Conservation (phyloP, 2,329 filamentous ascomycete species). For the Ceratocystis huliohia region DNA sequence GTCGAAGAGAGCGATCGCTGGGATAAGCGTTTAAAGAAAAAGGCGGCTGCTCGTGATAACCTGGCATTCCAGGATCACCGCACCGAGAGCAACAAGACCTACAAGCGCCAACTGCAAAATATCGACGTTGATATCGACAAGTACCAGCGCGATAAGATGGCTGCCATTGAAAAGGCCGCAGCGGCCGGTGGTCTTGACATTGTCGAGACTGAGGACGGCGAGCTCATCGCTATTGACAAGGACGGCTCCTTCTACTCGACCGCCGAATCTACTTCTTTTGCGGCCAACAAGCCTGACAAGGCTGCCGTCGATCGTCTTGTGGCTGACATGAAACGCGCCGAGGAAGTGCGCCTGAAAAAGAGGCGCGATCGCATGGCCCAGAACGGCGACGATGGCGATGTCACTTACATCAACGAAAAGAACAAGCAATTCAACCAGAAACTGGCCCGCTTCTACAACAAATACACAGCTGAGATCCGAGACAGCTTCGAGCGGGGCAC, state of each 20-base stretch:
- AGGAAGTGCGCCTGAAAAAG: slow-evolving; percentile 77
- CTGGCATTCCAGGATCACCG: slow-evolving; percentile 83
- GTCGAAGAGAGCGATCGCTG: slow-evolving; percentile 86
- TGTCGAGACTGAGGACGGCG: slow-evolving; percentile 87
- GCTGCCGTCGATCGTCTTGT: slow-evolving; percentile 81
- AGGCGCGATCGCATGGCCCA: slow-evolving; percentile 63
- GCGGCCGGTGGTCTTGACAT: slow-evolving; percentile 77
- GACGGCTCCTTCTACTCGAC: slow-evolving; percentile 86
- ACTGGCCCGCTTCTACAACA: slow-evolving; percentile 89
- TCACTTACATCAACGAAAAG: slow-evolving; percentile 99
- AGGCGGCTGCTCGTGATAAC: slow-evolving; percentile 65
- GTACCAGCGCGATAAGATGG: slow-evolving; percentile 80
- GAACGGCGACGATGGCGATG: slow-evolving; percentile 75
- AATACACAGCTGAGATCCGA: slow-evolving; percentile 92
- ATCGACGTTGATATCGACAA: slow-evolving; percentile 61
- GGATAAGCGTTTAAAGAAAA: slow-evolving; percentile 85
- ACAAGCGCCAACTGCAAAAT: slow-evolving; percentile 77
- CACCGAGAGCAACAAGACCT: slow-evolving; percentile 79
- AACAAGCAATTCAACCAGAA: slow-evolving; percentile 99
- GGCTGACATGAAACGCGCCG: slow-evolving; percentile 72
- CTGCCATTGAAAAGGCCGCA: slow-evolving; percentile 72
- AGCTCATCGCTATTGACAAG: slow-evolving; percentile 86
- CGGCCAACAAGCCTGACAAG: slow-evolving; percentile 75
- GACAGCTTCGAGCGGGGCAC: slow-evolving; percentile 97
- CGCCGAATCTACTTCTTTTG: slow-evolving; percentile 66